A percentile compares a stretch with the other conserved stretches of the same genome.
phyloP scores from a whole-genome alignment of 768 basidiomycete genomes.

The Mycena belliarum region DNA sequence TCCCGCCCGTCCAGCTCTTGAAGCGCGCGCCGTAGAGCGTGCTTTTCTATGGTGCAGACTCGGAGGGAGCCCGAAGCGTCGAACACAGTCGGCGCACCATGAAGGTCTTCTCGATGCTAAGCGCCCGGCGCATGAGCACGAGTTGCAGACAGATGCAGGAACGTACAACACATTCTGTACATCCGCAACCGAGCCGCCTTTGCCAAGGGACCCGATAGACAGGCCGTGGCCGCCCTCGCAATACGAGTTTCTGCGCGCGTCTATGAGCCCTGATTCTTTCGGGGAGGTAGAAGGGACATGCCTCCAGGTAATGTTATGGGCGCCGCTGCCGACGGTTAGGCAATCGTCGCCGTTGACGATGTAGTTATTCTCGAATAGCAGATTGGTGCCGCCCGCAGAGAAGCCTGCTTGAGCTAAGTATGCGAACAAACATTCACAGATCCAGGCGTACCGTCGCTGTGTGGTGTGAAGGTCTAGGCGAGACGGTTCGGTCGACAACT shows the following conservation, averaged over 20 bases:
- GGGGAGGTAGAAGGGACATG: conserved; percentile 11
- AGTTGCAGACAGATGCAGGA: background rate
- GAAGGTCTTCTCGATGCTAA: conserved; percentile 45
- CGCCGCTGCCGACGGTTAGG: conserved; percentile 56
- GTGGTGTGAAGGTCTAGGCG: background rate
- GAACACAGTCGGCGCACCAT: conserved; percentile 32
- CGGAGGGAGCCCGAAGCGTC: background rate
- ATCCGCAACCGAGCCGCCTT: conserved; percentile 47
- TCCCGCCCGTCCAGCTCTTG: conserved; percentile 69
- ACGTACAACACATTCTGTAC: conserved; percentile 60
- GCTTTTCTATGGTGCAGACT: conserved; percentile 37
- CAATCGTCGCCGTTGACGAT: conserved; percentile 66
- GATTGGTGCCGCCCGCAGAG: conserved; percentile 55
- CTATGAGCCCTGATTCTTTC: background rate
- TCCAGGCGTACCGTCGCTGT: conserved; percentile 38
- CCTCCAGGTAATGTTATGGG: conserved; percentile 55
- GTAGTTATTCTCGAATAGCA: conserved; percentile 60
- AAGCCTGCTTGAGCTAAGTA: conserved; percentile 35
- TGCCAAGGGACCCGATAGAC: conserved; percentile 55
- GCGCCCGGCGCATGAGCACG: background rate
- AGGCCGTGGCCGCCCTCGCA: conserved; percentile 63
- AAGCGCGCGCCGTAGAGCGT: conserved; percentile 61
- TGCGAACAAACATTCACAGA: background rate
- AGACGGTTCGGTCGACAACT: conserved; percentile 17
- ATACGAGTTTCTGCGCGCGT: conserved; percentile 41